Conservation (phyloP, 169 alveolate genomes). For the Cryptosporidium canis region DNA sequence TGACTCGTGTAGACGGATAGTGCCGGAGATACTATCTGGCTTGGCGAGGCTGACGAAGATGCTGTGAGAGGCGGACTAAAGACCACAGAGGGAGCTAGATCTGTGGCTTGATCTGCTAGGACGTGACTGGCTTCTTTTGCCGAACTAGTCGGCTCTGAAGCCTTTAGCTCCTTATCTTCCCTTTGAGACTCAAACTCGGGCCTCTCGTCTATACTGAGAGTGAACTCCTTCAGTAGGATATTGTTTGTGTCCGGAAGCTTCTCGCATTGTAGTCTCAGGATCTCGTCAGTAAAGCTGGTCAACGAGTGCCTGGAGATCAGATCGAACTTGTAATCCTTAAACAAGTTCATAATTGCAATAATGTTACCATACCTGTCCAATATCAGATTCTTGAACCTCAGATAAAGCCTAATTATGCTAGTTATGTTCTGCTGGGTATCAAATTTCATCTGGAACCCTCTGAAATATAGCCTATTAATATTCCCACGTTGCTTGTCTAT, state of each 20-base stretch:
- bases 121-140: too few relatives aligned
- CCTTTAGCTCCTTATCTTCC: background rate
- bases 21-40: background rate
- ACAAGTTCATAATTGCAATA: conserved; percentile 32
- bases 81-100: background rate
- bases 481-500: conserved; percentile 34
- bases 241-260: conserved; percentile 49
- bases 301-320: conserved; percentile 51
- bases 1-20: background rate
- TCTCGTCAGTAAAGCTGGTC: conserved; percentile 58
- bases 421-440: conserved; percentile 63
- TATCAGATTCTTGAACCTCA: conserved; percentile 33
- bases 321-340: conserved; percentile 49
- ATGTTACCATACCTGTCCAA: conserved; percentile 23
- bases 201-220: conserved; percentile 20
- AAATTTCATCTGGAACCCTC: conserved; percentile 65
- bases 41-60: background rate
- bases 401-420: conserved; percentile 13
- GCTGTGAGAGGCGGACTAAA: background rate
- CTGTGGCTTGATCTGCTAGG: background rate
- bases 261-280: conserved; percentile 51
- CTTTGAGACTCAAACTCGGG: background rate
- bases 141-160: too few relatives aligned
- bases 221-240: conserved; percentile 43
- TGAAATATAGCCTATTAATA: conserved; percentile 31